These are phyloP conservation scores for Fagus sylvatica DNA, from an alignment of 306 rosid genomes.

Conservation along the genomic window DNA sequence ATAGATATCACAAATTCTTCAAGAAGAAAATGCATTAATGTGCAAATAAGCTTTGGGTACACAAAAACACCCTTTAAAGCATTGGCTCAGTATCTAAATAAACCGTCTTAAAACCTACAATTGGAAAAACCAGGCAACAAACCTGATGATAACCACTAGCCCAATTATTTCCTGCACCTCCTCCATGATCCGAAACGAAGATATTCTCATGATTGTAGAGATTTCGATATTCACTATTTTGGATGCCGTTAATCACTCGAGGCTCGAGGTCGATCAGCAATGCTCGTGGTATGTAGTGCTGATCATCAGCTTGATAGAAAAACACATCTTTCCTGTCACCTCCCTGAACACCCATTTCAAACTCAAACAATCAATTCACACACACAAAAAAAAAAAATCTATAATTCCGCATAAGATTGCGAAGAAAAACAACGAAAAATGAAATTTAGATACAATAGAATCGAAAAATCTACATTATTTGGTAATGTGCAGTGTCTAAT, in stretches of 20 bases:
- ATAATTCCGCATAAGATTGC: not conserved
- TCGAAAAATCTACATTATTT: no score
- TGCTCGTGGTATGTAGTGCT: constrained; percentile 95
- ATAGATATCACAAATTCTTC: not conserved
- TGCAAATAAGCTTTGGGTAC: not conserved
- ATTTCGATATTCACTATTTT: constrained; percentile 87
- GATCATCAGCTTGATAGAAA: constrained; percentile 98
- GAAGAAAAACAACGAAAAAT: not conserved
- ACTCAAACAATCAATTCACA: not conserved
- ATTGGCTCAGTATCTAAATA: not conserved
- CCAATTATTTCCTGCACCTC: constrained; percentile 99
- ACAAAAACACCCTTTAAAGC: not conserved
- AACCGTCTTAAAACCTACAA: not conserved
- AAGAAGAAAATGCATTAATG: not conserved
- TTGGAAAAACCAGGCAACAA: constrained; percentile 14
- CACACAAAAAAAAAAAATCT: no score
- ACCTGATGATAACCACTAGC: constrained; percentile 99
- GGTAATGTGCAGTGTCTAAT: no score
- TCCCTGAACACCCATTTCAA: constrained; percentile 59
- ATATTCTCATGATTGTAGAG: constrained; percentile 95
- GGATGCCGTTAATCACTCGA: constrained; percentile 92
- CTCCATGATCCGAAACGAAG: constrained; percentile 92
- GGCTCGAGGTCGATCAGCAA: constrained; percentile 94
- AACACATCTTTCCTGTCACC: constrained; percentile 97
- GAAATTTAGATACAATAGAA: not conserved